Percentiles rank a stretch among this genome's conserved stretches.
Evolutionary conservation across 1,139 yeast species (phyloP).

Genomic region (Nakaseomyces kungkrabaensis): DNA sequence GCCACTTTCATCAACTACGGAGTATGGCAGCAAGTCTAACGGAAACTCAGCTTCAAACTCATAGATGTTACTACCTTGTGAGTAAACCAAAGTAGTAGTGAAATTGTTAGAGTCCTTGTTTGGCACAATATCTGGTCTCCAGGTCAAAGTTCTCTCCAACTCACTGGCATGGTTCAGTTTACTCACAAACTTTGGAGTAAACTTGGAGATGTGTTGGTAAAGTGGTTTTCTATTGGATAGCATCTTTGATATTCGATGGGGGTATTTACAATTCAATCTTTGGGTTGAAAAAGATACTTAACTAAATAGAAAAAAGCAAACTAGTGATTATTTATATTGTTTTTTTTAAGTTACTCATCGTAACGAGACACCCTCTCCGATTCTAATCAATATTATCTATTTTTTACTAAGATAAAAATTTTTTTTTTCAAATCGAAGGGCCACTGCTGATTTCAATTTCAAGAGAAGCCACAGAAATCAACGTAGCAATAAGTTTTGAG

Average conservation of each 20-base stretch:
- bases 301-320: too few species aligned
- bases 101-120: not conserved
- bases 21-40: conserved; percentile 5
- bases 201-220: conserved; percentile 4
- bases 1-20: not conserved
- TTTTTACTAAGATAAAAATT: too few species aligned
- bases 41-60: conserved; percentile 26
- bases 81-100: conserved; percentile 12
- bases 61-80: conserved; percentile 26
- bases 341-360: not conserved
- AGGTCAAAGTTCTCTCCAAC: conserved; percentile 2
- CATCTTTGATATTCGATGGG: not conserved
- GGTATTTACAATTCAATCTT: too few species aligned
- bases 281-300: too few species aligned
- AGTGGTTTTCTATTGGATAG: not conserved
- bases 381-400: too few species aligned
- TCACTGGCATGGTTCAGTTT: conserved; percentile 2
- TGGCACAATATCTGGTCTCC: conserved; percentile 3
- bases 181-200: conserved; percentile 1
- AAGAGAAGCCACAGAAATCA: too few species aligned
- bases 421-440: too few species aligned
- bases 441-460: too few species aligned
- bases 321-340: not conserved
- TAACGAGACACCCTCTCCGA: not conserved
- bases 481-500: too few species aligned